Evolutionary conservation across 2,329 filamentous ascomycete species (phyloP), one percentile per base, ranked within the genome.

Genomic region (Epichloe aotearoae): DNA sequence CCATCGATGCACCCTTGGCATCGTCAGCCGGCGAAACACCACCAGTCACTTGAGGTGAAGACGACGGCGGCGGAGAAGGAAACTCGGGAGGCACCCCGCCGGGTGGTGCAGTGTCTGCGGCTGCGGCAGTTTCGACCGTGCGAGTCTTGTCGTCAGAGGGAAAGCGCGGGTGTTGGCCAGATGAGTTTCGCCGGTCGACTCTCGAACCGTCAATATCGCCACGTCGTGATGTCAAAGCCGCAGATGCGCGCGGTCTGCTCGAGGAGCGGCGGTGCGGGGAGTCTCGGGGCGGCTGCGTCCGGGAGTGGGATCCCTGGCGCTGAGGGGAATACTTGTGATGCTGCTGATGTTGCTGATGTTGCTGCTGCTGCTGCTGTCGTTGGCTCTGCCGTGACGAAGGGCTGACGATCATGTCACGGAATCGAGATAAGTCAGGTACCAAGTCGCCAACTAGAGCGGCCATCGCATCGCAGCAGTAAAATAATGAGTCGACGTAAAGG

Each of bases 341-440:
- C 12, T 40, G 46, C 3, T 40, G 42, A 8, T 45, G 42, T 4
- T 44, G 44, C 50, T 71, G 70, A 10, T 45, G 42, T 2, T 44
- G 44, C 50, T 71, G 70, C 5, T 40, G 42, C 15, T 44, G 42
- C 15, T 45, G 45, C 51, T 71, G 71, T 57, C 73, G 71, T 56
- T 73, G 73, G 56, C 70, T 71, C 56, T 70, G 71, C 56, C 66
- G 67, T 56, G 73, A 59, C 47, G 69, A 69, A 43, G 73, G 66
- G 51, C 69, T 67, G 53, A 71, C 68, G 72, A 88, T 84, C 75
- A 82, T 85, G 71, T 75, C 80, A 73, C 81, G 79, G 69, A 84
- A 83, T 69, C 81, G 78, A 61, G 79, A 75, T 59, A 82, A 75
- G 70, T 88, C 82, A 67, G 86, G 78, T 69, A 82, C 80, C 72